Conservation (phyloP, 2,329 filamentous ascomycete genomes). For the Xenoacremonium recifei region DNA sequence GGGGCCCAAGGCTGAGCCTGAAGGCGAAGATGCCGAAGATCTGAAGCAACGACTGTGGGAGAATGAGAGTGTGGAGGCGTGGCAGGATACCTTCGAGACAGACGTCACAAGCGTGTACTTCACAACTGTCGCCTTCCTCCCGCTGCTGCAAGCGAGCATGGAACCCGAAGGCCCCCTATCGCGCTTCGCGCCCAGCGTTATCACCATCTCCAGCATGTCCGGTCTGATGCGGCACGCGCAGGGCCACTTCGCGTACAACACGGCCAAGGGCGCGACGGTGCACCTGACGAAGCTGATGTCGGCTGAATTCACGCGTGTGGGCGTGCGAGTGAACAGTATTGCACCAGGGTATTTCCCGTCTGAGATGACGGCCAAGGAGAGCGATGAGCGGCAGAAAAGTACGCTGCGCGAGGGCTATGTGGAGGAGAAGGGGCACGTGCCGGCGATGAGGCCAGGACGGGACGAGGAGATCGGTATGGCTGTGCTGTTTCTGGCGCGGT, state of each 20-base stretch:
- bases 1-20: neutral
- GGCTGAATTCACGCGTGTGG: neutral
- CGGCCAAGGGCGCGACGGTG: conserved; percentile 2
- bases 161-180: neutral
- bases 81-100: neutral
- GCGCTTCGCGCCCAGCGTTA: neutral
- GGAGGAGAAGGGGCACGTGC: conserved; percentile 1
- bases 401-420: neutral
- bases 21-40: neutral
- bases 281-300: conserved; percentile 1
- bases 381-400: neutral
- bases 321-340: neutral
- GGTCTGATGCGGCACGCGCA: conserved; percentile 1
- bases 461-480: conserved; percentile 1
- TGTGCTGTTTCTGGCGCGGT: neutral
- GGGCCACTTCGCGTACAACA: conserved; percentile 1
- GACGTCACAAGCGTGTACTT: conserved; percentile 1
- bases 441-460: neutral
- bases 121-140: conserved; percentile 1
- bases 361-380: conserved; percentile 1
- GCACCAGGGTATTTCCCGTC: conserved; percentile 1
- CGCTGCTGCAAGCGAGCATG: neutral
- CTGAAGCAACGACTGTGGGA: neutral
- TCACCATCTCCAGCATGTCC: conserved; percentile 1
- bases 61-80: conserved; percentile 1